Evolutionary conservation across 805 yeast genomes (phyloP).

Genomic region (Spathaspora sp.): DNA sequence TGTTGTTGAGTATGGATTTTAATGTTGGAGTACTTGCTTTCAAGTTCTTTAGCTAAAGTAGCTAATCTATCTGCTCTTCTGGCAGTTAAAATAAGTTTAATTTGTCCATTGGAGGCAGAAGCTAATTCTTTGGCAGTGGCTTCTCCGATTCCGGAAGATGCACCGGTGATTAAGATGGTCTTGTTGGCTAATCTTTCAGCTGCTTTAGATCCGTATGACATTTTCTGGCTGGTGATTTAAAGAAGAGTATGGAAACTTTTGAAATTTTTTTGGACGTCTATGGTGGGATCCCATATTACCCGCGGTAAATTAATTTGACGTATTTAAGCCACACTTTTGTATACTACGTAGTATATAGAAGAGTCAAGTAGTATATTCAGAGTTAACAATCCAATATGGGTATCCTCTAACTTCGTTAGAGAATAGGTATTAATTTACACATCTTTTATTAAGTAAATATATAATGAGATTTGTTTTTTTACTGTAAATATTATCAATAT

Average conservation of each 20-base stretch:
- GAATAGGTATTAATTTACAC: background rate
- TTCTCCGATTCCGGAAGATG: constrained; percentile 92
- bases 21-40: constrained; percentile 44
- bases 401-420: too few relatives aligned
- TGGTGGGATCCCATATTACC: background rate
- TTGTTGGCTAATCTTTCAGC: constrained; percentile 80
- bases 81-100: constrained; percentile 73
- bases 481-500: background rate
- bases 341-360: too few relatives aligned
- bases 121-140: constrained; percentile 90
- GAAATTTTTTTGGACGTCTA: background rate
- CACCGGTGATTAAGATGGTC: constrained; percentile 87
- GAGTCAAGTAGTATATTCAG: too few relatives aligned
- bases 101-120: constrained; percentile 64
- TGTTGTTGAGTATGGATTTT: constrained; percentile 56
- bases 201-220: constrained; percentile 72
- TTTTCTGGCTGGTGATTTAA: constrained; percentile 16
- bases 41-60: constrained; percentile 45
- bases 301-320: background rate
- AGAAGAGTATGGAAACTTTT: background rate
- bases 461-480: background rate
- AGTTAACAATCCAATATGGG: too few relatives aligned
- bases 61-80: constrained; percentile 66
- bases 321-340: background rate
- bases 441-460: background rate